Evolutionary conservation across 345 rosid species (phyloP), one percentile per base, ranked within the genome.

Genomic region (Populus tremula): DNA sequence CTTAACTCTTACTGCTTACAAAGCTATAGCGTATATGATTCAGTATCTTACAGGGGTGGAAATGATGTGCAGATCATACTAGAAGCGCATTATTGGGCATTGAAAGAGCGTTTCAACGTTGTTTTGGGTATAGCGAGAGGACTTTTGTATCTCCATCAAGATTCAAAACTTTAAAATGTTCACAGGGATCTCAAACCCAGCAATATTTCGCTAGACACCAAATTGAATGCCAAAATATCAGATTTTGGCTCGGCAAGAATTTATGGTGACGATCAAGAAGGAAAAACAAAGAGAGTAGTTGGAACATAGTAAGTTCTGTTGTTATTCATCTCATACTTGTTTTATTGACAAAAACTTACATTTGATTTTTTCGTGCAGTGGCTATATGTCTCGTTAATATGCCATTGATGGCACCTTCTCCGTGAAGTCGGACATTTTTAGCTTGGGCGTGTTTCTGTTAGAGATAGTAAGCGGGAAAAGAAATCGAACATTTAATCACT

Each of bases 221-320:
- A 71, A 1, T 29, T 71, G n/a, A 71, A 29, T 21, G 64, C 74
- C 21, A 71, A 71, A 50, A 71, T 71, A 50, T 71, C 74, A 31
- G 74, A 53, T 27, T 70, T 70, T 27, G 73, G 73, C 8, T 45
- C 27, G 73, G 73, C 73, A 47, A 70, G 73, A 70, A 71, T 71
- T 6, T 71, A 36, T 8, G 64, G 43, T 10, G 74, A 12, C 17
- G 74, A 71, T 33, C 43, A 29, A 16, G 63, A 71, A 50, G 13
- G 17, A 31, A 49, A 8, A 50, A 71, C 74, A 49, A 71, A 21
- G 3, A 27, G 64, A 31, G 64, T 33, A 0, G 18, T 53, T 3
- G 74, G 74, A 20, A 53, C 74, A 16, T 71, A 29, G 74, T 71
- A 71, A 49, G 61, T 2, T 33, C 41, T 8, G 2, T 47, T 8